These are phyloP conservation scores for Colletotrichum sp. DNA, from an alignment of 2,329 filamentous ascomycete species.

Conservation along the genomic window DNA sequence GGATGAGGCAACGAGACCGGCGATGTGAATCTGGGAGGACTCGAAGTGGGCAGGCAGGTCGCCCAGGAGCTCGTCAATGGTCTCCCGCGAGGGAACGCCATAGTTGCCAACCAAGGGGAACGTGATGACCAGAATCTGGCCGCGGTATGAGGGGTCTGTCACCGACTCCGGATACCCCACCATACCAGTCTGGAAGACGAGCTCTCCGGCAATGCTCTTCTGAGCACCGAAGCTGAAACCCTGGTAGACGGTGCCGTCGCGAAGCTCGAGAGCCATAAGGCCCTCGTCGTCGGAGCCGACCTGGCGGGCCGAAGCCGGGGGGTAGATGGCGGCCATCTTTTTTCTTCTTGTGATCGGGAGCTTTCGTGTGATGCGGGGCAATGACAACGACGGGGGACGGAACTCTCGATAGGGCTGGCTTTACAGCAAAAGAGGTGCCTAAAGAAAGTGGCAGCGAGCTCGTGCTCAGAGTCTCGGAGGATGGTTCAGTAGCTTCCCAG, in stretches of 20 bases:
- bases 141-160: constrained; percentile 85
- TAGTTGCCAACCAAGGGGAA: constrained; percentile 98
- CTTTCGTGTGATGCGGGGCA: constrained; percentile 11
- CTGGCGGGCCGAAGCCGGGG: constrained; percentile 67
- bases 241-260: constrained; percentile 89
- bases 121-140: constrained; percentile 95
- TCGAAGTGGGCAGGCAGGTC: constrained; percentile 94
- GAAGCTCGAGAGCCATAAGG: constrained; percentile 85
- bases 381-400: constrained; percentile 2
- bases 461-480: constrained; percentile 19
- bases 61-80: constrained; percentile 81
- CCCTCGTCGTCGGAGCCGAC: constrained; percentile 58
- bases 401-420: constrained; percentile 5
- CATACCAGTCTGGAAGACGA: constrained; percentile 99
- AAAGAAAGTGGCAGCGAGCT: constrained; percentile 16
- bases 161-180: constrained; percentile 96
- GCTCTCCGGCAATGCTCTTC: constrained; percentile 93
- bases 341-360: neutral
- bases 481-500: constrained; percentile 22
- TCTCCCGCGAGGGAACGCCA: constrained; percentile 87
- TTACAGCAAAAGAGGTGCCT: neutral
- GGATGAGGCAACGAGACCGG: constrained; percentile 86
- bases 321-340: constrained; percentile 41
- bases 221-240: constrained; percentile 96
- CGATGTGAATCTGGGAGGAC: constrained; percentile 89